phyloP scores from a whole-genome alignment of 202 grass and related monocot genomes.

The Schoenoplectus tabernaemontani region DNA sequence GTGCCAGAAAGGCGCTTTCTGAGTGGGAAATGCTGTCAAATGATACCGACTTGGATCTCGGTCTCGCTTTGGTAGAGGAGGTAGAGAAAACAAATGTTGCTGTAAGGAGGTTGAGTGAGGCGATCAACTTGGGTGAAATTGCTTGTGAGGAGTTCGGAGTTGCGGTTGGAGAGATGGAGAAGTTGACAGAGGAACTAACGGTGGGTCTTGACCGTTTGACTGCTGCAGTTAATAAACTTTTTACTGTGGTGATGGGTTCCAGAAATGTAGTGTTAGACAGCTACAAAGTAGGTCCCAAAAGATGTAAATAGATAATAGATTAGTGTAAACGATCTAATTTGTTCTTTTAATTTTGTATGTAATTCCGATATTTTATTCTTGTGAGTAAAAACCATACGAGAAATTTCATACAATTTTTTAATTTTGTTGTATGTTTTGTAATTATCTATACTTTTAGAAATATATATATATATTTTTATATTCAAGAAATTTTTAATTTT shows the following conservation, averaged over 20 bases:
- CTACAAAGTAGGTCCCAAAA: slow-evolving; percentile 11
- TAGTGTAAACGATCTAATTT: too few species aligned
- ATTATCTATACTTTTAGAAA: too few species aligned
- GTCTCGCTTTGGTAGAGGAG: neutral
- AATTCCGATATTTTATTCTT: too few species aligned
- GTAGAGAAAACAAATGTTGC: slow-evolving; percentile 10
- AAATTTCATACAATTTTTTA: too few species aligned
- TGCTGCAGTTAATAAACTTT: slow-evolving; percentile 4
- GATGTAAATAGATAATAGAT: neutral
- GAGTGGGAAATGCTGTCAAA: neutral
- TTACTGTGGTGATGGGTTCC: slow-evolving; percentile 7
- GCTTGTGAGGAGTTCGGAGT: neutral
- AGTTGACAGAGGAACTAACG: slow-evolving; percentile 4
- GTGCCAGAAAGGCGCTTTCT: slow-evolving; percentile 16
- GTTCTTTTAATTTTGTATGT: too few species aligned
- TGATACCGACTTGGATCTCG: neutral
- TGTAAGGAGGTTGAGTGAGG: slow-evolving; percentile 21
- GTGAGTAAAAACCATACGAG: too few species aligned
- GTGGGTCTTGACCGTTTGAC: slow-evolving; percentile 19
- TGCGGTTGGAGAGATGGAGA: slow-evolving; percentile 1
- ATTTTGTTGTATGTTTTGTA: too few species aligned
- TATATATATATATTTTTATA: too few species aligned
- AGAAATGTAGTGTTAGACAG: slow-evolving; percentile 12
- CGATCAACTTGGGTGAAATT: neutral
- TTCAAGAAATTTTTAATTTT: too few species aligned